These are phyloP conservation scores for Hibiscus mutabilis DNA, from an alignment of 345 rosid species.

Conservation along the genomic window DNA sequence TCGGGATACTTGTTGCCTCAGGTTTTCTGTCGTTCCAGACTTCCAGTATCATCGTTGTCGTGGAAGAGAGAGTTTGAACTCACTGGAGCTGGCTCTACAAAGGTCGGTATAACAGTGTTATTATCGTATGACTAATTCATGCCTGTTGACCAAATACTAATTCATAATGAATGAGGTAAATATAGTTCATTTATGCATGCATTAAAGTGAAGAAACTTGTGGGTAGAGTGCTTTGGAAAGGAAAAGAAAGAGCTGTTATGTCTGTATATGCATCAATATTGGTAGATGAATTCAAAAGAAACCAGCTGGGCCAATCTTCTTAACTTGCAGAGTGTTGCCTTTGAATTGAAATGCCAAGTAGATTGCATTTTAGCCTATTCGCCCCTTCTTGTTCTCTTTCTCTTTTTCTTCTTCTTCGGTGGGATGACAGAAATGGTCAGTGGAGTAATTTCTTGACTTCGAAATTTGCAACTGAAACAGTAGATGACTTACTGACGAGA, in stretches of 20 bases:
- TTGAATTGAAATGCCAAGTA: too few species aligned
- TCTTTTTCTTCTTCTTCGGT: too few species aligned
- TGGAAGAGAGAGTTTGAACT: constrained; percentile 78
- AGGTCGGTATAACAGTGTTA: constrained; percentile 34
- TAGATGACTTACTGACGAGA: not conserved
- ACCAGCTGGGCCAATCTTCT: too few species aligned
- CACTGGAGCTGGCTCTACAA: constrained; percentile 38
- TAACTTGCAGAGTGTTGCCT: too few species aligned
- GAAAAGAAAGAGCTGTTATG: not conserved
- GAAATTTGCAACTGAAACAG: not conserved
- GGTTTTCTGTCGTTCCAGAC: constrained; percentile 87
- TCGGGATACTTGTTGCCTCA: constrained; percentile 78
- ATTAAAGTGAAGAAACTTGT: not conserved
- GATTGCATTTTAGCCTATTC: too few species aligned
- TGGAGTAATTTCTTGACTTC: not conserved
- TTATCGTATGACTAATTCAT: not conserved
- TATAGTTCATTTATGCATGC: not conserved
- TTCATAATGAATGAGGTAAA: not conserved
- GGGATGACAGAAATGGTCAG: too few species aligned
- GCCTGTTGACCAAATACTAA: not conserved
- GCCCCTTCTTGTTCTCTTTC: too few species aligned
- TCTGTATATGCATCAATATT: not conserved
- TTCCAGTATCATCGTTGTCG: constrained; percentile 47
- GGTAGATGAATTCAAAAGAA: too few species aligned
- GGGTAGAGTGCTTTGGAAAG: not conserved